A percentile compares a stretch with the other conserved stretches of the same genome.
Conservation (phyloP, 352 stramenopile species). For the Peronosclerospora sorghi region DNA sequence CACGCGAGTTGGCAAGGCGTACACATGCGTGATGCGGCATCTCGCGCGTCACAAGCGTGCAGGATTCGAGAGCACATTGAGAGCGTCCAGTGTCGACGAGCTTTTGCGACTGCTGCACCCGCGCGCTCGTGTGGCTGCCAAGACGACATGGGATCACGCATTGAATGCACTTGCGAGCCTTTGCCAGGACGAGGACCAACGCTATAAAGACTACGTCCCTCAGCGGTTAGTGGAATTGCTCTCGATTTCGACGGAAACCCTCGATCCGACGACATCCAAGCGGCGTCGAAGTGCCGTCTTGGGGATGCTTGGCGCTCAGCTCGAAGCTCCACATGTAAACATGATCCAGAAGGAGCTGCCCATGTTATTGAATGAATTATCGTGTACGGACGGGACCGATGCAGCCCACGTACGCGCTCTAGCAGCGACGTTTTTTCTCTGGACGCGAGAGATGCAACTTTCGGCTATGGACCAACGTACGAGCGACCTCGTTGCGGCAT, state of each 20-base stretch:
- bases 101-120: conserved; percentile 24
- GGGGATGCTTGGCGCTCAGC: conserved; percentile 10
- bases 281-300: conserved; percentile 12
- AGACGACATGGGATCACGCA: conserved; percentile 12
- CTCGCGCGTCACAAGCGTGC: conserved; percentile 10
- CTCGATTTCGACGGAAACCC: conserved; percentile 3
- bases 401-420: conserved; percentile 17
- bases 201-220: conserved; percentile 5
- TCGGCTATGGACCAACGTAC: neutral
- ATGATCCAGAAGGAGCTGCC: conserved; percentile 11
- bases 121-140: conserved; percentile 8
- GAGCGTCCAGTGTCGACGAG: conserved; percentile 10
- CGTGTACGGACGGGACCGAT: conserved; percentile 2
- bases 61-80: neutral
- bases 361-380: conserved; percentile 17
- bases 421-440: conserved; percentile 22
- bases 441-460: conserved; percentile 10
- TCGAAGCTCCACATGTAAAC: conserved; percentile 5
- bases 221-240: conserved; percentile 19
- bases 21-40: conserved; percentile 17
- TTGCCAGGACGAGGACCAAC: conserved; percentile 11
- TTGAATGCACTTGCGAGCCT: conserved; percentile 13
- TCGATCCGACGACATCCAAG: conserved; percentile 3
- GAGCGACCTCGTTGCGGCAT: conserved; percentile 1
- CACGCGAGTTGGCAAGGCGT: conserved; percentile 15